Base-by-base conservation (phyloP, 495 filamentous ascomycete genomes). In the Penicillium egyptiacum region DNA sequence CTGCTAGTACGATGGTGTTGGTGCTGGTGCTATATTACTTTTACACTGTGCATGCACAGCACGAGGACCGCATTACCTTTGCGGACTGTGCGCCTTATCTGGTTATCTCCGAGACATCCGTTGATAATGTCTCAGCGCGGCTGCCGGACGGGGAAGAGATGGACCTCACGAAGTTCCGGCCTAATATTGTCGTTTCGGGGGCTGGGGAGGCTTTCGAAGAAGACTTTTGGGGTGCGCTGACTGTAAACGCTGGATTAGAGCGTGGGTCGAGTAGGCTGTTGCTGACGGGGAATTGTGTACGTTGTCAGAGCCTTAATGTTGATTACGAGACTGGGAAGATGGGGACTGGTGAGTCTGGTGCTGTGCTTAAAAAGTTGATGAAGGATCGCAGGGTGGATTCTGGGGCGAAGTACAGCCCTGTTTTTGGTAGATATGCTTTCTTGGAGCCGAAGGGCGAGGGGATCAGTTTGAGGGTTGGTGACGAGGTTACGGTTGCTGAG, bases 391-490 rank as follows among this genome's bases (percentile, higher is more conserved):
- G 91, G 56, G 88, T 95, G 3, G 91, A 96, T 72, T 44, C 57
- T 20, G 91, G 90, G 0, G 77, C 76, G 2, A 90, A 83, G 68
- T 94, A 82, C 69, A 86, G 81, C 69, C 91, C 91, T 39, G 83
- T 94, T 1, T 95, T 93, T 82, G 91, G 91, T 22, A 76, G 91
- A 44, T 96, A 95, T 75, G 85, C 78, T 5, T 95, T 92, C 66
- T 65, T 88, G 42, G 69, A 75, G 33, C 54, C 61, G 37, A 60
- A 49, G 14, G 58, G 58, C 5, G 67, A 68, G 42, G 69, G 65
- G 12, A 60, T 63, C 19, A 55, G 25, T 43, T 71, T 93, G 35
- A 73, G 69, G 4, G 83, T 94, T 35, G 91, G 91, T 0, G 89
- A 93, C 75, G 81, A 85, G 65, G 84, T 92, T 17, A 60, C 58